Conservation (phyloP, 495 filamentous ascomycete species). For the Daldinia grandis region DNA sequence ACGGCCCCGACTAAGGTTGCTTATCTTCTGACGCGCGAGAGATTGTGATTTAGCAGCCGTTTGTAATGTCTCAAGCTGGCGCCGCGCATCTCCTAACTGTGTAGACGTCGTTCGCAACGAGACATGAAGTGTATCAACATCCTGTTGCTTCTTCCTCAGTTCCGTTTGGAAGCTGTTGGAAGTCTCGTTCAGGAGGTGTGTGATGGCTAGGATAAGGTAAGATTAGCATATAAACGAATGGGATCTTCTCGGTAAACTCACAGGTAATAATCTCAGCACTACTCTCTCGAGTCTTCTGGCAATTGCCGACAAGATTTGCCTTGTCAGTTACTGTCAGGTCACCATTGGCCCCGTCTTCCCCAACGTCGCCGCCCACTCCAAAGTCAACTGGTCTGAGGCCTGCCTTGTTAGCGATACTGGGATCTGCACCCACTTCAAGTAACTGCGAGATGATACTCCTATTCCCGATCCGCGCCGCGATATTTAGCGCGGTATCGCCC, state of each 20-base stretch:
- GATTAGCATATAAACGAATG: not conserved
- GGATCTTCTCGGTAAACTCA: constrained; percentile 52
- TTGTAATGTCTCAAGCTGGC: constrained; percentile 71
- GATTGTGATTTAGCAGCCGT: constrained; percentile 59
- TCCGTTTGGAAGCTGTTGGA: constrained; percentile 78
- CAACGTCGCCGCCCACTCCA: constrained; percentile 74
- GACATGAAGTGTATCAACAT: constrained; percentile 77
- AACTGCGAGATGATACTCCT: constrained; percentile 90
- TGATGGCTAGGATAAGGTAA: constrained; percentile 63
- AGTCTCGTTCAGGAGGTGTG: constrained; percentile 75
- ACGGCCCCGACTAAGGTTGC: constrained; percentile 58
- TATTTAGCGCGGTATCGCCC: constrained; percentile 93
- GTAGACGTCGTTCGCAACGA: constrained; percentile 82
- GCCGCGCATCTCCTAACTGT: constrained; percentile 76
- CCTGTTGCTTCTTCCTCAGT: constrained; percentile 80
- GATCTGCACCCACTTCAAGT: constrained; percentile 90
- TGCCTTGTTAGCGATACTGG: constrained; percentile 85
- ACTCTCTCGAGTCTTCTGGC: constrained; percentile 61
- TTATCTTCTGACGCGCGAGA: constrained; percentile 53
- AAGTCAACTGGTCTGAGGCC: constrained; percentile 89
- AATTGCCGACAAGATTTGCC: constrained; percentile 46
- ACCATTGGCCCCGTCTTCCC: constrained; percentile 56
- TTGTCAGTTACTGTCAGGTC: constrained; percentile 39
- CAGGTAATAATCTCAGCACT: constrained; percentile 76
- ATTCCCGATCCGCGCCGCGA: constrained; percentile 90